Base-by-base conservation (phyloP, 305 asterid species). In the Salvia sclarea region DNA sequence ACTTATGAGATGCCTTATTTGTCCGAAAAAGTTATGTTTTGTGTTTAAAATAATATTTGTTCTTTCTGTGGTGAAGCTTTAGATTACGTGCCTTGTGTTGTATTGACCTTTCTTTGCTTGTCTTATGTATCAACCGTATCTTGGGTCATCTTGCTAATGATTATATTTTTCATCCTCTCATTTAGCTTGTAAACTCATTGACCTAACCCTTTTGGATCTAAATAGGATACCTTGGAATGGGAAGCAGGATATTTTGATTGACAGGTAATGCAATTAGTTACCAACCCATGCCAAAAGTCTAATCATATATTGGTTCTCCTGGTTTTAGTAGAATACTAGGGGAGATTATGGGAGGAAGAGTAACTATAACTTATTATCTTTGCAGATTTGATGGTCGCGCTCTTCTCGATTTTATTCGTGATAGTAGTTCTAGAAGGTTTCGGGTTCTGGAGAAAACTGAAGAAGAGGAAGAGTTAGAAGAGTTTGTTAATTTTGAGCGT, bases 401-500 rank as follows among this genome's bases (percentile, higher is more conserved):
- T 71, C 87, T 94, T 77, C 99, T 91, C 59, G 99, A 94, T 69
- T 91, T 94, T 76, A 94, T 94, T 62, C 95, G 99, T 14, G 96
- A 91, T 71, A 64, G 85, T 80, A 79, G 86, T 78, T 83, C 99
- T 53, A 81, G 82, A 12, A 84, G 70, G 55, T 58, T 75, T 61
- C 92, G 87, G 60, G 87, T 65, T 66, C 76, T 84, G 1, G 89
- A 86, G 57, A 89, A 87, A 84, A 89, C 99, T 12, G 97, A 91
- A 78, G 98, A 94, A 75, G 99, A 94, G 77, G 95, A 91, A 82
- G 98, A 94, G 86, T 82, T 94, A 83, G 99, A 94, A 81, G 98
- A 94, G 95, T 94, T 86, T 86, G 98, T 91, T 85, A 94, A 80
- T 89, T 94, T 94, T 91, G 98, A 91, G 97, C 99, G 99, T 87